Conservation (phyloP, 345 rosid genomes). For the Aquilaria malaccensis region DNA sequence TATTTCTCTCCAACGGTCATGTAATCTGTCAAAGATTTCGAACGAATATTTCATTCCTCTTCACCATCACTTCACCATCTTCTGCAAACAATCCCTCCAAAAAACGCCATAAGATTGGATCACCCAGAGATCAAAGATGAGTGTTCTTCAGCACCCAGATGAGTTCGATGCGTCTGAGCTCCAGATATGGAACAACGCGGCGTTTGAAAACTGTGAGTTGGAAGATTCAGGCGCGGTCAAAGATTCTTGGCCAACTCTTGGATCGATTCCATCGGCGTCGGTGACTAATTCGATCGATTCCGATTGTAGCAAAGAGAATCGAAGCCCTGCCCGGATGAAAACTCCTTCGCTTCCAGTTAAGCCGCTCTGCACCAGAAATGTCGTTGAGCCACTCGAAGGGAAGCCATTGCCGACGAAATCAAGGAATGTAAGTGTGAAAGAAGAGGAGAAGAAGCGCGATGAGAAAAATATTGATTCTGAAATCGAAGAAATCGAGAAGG, state of each 20-base stretch:
- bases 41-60: slow-evolving; percentile 13
- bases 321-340: slow-evolving; percentile 24
- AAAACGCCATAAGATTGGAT: not conserved
- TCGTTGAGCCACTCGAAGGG: slow-evolving; percentile 17
- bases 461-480: slow-evolving; percentile 62
- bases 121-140: slow-evolving; percentile 31
- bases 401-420: slow-evolving; percentile 15
- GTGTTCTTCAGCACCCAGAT: slow-evolving; percentile 42
- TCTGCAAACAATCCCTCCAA: not conserved
- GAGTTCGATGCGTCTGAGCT: slow-evolving; percentile 37
- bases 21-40: slow-evolving; percentile 18
- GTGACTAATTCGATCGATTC: slow-evolving; percentile 50
- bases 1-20: slow-evolving; percentile 65
- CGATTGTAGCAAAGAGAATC: slow-evolving; percentile 52
- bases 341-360: slow-evolving; percentile 20
- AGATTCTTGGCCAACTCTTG: slow-evolving; percentile 42
- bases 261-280: slow-evolving; percentile 23
- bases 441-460: slow-evolving; percentile 23
- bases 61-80: not conserved
- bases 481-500: slow-evolving; percentile 76
- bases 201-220: slow-evolving; percentile 72
- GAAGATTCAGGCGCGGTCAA: slow-evolving; percentile 32
- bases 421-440: slow-evolving; percentile 11
- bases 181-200: slow-evolving; percentile 91
- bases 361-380: slow-evolving; percentile 28